Evolutionary conservation across 2,329 filamentous ascomycete species (phyloP), one percentile per base, ranked within the genome.

Genomic region (Coleophoma eucalyptorum): DNA sequence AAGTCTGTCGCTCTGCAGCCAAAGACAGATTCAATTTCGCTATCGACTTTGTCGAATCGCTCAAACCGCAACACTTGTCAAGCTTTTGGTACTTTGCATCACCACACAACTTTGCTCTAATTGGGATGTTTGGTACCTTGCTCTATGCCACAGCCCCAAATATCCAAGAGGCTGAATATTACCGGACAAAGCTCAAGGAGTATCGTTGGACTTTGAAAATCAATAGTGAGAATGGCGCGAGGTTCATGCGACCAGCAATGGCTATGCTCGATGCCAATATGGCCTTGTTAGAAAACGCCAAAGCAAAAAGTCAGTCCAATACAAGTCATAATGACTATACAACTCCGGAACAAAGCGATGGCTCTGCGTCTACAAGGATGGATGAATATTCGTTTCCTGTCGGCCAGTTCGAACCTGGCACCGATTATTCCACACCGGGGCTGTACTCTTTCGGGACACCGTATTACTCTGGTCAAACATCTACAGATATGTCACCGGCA

Each of bases 21-120:
- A 64, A 68, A 7, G 61, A 68, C 7, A 67, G 72, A 4, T 63
- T 75, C 2, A 69, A 71, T 43, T 62, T 62, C 46, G 72, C 71
- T 0, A 72, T 73, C 15, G 64, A 67, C 34, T 67, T 75, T 35
- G 64, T 75, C 1, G 67, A 69, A 15, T 68, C 65, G 3, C 56
- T 74, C 6, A 69, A 70, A n/a, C 72, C 72, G 3, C 72, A 74
- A 47, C 72, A 75, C 38, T 67, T 73, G 1, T 71, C 72, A 13
- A 71, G 69, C 6, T 74, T 75, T 49, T 75, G 72, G 72, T 72
- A 72, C 50, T 73, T 73, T 42, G 69, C 69, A 2, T 71, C 72
- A 1, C 66, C 71, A 1, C 71, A 72, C 18, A 72, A 72, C 51
- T 70, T 73, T 20, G 71, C 71, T 3, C 64, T 70, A 49, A 69